phyloP scores from a whole-genome alignment of 2,329 filamentous ascomycete species.

The Claviceps quebecensis region DNA sequence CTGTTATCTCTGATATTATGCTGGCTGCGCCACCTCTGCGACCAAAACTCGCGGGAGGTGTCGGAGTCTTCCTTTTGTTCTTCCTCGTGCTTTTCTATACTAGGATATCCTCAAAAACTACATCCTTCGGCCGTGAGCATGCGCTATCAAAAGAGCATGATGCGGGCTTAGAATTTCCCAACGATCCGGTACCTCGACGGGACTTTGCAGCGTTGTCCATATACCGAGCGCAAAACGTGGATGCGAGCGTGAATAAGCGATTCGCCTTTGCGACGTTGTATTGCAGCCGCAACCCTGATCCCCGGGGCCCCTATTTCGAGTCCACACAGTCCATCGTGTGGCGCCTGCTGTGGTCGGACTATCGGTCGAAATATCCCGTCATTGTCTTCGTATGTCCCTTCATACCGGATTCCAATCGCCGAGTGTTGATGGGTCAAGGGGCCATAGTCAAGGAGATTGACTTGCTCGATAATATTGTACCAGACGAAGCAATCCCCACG shows the following conservation, averaged over 20 bases:
- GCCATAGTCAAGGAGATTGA: constrained; percentile 2
- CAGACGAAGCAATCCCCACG: background rate
- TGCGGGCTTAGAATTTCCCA: constrained; percentile 1
- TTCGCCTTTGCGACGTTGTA: constrained; percentile 1
- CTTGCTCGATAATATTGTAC: background rate
- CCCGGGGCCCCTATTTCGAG: background rate
- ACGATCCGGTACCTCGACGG: constrained; percentile 1
- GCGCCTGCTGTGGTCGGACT: constrained; percentile 1
- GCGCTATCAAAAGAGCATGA: background rate
- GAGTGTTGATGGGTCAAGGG: background rate
- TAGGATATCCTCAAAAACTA: background rate
- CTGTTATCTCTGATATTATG: background rate
- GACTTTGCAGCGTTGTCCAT: background rate
- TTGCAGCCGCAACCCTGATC: constrained; percentile 1
- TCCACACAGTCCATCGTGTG: constrained; percentile 2
- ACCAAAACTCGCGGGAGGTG: background rate
- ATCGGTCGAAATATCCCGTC: constrained; percentile 1
- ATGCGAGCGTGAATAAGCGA: background rate
- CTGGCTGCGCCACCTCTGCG: background rate
- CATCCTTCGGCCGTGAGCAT: background rate
- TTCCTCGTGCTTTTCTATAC: background rate
- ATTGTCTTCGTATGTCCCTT: constrained; percentile 3
- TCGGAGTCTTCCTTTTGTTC: background rate
- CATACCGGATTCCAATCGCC: background rate
- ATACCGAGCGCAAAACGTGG: constrained; percentile 1